phyloP scores from a whole-genome alignment of 305 asterid species.

The Solanum chacoense region DNA sequence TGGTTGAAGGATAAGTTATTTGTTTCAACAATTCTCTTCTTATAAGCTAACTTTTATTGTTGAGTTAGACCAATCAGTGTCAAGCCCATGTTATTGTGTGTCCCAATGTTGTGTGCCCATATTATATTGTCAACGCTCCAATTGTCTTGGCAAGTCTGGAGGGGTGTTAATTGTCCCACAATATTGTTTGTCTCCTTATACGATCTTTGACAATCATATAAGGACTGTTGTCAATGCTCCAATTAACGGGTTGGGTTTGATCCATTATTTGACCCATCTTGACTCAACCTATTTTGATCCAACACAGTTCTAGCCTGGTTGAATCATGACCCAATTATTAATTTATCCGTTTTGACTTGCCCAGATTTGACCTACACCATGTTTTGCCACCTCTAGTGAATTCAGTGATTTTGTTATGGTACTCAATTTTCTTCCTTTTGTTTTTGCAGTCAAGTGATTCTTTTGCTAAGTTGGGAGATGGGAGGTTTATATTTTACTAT shows the following conservation, averaged over 20 bases:
- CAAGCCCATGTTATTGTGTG: not conserved
- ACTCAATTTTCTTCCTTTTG: not conserved
- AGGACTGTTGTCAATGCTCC: no score
- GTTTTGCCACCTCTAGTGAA: not conserved
- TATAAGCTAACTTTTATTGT: not conserved
- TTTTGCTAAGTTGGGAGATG: constrained; percentile 39
- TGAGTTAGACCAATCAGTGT: not conserved
- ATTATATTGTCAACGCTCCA: not conserved
- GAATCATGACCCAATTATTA: not conserved
- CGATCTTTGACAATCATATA: not conserved
- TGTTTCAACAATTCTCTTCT: not conserved
- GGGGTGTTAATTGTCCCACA: not conserved
- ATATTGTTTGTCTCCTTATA: not conserved
- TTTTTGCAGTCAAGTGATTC: constrained; percentile 52
- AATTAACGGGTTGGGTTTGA: not conserved
- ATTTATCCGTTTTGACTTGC: not conserved
- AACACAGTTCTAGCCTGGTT: not conserved
- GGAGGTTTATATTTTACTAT: constrained; percentile 57
- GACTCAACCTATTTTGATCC: not conserved
- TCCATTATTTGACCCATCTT: not conserved
- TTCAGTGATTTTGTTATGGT: not conserved
- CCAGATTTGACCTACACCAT: not conserved
- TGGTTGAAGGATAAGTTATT: not conserved
- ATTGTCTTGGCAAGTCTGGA: not conserved
- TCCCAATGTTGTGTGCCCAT: not conserved